Conservation (phyloP, 768 basidiomycete genomes). For the Serpula lacrymans region DNA sequence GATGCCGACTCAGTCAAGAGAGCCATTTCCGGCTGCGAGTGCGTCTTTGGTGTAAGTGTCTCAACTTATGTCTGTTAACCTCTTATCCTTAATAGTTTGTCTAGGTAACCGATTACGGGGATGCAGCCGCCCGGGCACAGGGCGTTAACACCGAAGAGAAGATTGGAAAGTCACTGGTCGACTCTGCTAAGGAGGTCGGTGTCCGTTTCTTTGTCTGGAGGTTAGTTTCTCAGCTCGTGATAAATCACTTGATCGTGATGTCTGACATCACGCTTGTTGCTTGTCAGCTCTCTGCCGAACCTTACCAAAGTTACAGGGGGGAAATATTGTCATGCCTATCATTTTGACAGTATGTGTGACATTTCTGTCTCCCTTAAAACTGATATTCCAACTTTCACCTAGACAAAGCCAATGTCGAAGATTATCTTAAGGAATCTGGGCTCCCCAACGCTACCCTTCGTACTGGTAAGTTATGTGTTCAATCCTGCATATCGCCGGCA, state of each 20-base stretch:
- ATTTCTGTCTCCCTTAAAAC: background rate
- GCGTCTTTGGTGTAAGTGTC: constrained; percentile 13
- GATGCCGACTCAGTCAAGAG: constrained; percentile 10
- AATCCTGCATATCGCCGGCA: too few species aligned
- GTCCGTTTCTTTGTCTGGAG: too few species aligned
- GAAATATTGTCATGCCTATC: constrained; percentile 7
- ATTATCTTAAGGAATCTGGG: constrained; percentile 15
- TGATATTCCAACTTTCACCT: background rate
- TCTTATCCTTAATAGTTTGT: too few species aligned
- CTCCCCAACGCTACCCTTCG: constrained; percentile 8
- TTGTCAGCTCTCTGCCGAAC: constrained; percentile 1
- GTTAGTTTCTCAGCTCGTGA: constrained; percentile 19
- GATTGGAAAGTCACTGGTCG: constrained; percentile 20
- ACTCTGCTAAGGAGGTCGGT: constrained; percentile 21
- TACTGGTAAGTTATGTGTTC: too few species aligned
- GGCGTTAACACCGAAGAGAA: constrained; percentile 7
- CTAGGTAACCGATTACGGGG: constrained; percentile 14
- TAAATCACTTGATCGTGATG: background rate
- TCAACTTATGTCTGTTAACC: too few species aligned
- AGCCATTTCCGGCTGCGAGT: constrained; percentile 14
- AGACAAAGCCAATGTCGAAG: constrained; percentile 16
- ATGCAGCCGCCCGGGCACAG: constrained; percentile 8
- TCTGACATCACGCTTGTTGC: background rate
- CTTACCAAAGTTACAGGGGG: constrained; percentile 4
- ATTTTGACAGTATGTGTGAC: constrained; percentile 7